Evolutionary conservation across 176 grass and related monocot species (phyloP).

Genomic region (Oryza glumipatula): DNA sequence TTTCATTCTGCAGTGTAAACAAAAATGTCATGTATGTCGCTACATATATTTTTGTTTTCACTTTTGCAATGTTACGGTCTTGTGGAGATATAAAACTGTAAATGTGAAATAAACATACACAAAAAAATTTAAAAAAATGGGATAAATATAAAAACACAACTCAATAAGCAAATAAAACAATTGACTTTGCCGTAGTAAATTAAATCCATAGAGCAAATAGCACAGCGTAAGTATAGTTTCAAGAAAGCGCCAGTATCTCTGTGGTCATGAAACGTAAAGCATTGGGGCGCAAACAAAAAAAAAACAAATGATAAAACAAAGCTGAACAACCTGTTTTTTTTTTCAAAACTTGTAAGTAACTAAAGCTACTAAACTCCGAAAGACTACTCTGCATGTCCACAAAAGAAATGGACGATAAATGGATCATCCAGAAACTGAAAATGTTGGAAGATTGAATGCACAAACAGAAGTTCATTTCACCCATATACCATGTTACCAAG

Average conservation of each 20-base stretch:
- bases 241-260: not conserved
- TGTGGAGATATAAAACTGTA: not conserved
- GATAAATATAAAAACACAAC: not conserved
- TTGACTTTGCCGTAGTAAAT: not conserved
- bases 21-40: not conserved
- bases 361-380: not conserved
- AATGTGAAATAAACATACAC: not conserved
- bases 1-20: slow-evolving; percentile 3
- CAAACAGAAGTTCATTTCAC: not conserved
- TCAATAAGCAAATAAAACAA: not conserved
- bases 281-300: not conserved
- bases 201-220: not conserved
- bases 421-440: not conserved
- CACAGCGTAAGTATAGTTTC: not conserved
- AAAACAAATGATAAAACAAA: slow-evolving; percentile 1
- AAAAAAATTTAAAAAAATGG: too few species aligned
- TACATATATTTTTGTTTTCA: not conserved
- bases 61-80: not conserved
- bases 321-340: not conserved
- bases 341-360: not conserved
- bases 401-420: not conserved
- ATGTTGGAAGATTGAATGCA: not conserved
- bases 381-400: slow-evolving; percentile 1
- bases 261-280: not conserved
- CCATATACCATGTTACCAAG: not conserved